Evolutionary conservation across 2,329 filamentous ascomycete species (phyloP), one percentile per base, ranked within the genome.

Genomic region (Aspergillus pseudoviridinutans): DNA sequence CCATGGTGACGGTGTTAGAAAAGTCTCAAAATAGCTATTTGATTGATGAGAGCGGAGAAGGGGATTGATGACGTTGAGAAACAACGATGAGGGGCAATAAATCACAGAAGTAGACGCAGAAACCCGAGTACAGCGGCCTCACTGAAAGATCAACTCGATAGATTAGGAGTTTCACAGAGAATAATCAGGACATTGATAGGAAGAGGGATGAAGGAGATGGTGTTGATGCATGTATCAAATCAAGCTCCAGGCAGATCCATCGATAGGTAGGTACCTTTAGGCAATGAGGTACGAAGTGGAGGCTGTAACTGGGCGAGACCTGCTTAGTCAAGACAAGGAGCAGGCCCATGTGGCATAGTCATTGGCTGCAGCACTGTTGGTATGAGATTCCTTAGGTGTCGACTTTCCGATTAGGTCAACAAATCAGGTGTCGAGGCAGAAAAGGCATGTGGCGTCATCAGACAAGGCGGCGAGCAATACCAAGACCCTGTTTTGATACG

Each of bases 1-100:
- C 88, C 92, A 97, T 97, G 82, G 83, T 89, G 68, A 77, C 80
- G 65, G 66, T 63, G 49, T 49, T 41, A 54, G 54, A 57, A 28
- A 44, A 25, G 41, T 3, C n/a, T 28, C 24, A 29, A 3, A 49
- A 38, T 47, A 42, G 51, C 53, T 49, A 58, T 55, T 52, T 46
- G 55, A 51, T 55, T 50, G 50, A 58, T 25, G 58, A 56, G 51
- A 53, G 53, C 42, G 53, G 29, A 38, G 56, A 52, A 35, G 29
- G 41, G 38, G 35, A 32, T 54, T 51, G 55, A 66, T 66, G 64
- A 66, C 62, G 64, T 64, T 62, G 56, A 58, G 57, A 54, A 59
- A 44, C 24, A 50, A 60, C 38, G 51, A n/a, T 12, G 28, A 42
- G 49, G 38, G 46, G 20, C 49, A 46, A 29, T 17, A 53, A 14